Evolutionary conservation across 2,329 filamentous ascomycete genomes (phyloP).

Genomic region (Aspergillus tamarii): DNA sequence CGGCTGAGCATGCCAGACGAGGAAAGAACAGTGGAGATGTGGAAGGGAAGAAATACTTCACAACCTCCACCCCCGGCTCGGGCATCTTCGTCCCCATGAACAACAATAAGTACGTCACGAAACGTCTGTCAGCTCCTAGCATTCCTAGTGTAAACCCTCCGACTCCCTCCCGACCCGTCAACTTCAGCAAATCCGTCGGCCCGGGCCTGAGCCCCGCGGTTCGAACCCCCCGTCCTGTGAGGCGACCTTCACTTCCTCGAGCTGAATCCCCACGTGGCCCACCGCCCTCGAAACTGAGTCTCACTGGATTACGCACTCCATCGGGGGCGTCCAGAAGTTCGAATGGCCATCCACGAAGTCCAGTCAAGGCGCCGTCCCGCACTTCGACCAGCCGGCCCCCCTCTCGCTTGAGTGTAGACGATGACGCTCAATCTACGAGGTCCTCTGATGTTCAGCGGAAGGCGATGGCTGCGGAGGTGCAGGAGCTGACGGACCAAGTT

Average conservation of each 20-base stretch:
- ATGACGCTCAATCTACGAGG: conserved; percentile 37
- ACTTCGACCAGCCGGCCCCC: conserved; percentile 41
- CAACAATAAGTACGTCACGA: conserved; percentile 68
- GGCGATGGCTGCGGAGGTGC: conserved; percentile 31
- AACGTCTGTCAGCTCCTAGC: conserved; percentile 54
- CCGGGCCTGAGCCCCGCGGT: conserved; percentile 70
- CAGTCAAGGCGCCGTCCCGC: conserved; percentile 42
- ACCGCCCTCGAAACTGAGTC: conserved; percentile 57
- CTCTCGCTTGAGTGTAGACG: conserved; percentile 44
- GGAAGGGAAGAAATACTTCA: conserved; percentile 83
- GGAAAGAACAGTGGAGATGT: conserved; percentile 98
- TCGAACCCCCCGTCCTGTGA: conserved; percentile 33
- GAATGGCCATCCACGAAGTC: conserved; percentile 51
- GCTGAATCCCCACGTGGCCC: conserved; percentile 79
- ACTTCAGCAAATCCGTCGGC: conserved; percentile 88
- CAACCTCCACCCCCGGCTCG: conserved; percentile 73
- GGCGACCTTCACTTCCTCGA: conserved; percentile 76
- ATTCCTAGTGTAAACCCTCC: conserved; percentile 62
- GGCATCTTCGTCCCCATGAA: conserved; percentile 91
- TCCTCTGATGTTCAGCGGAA: conserved; percentile 35
- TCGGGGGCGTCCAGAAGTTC: conserved; percentile 46
- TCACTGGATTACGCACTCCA: conserved; percentile 60
- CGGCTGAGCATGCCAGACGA: conserved; percentile 74
- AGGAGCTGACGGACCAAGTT: conserved; percentile 68
- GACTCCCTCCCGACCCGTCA: conserved; percentile 69